Percentiles rank a stretch among this genome's conserved stretches.
phyloP scores from a whole-genome alignment of 257 asterid genomes.

The Nyctanthes arbortristis region DNA sequence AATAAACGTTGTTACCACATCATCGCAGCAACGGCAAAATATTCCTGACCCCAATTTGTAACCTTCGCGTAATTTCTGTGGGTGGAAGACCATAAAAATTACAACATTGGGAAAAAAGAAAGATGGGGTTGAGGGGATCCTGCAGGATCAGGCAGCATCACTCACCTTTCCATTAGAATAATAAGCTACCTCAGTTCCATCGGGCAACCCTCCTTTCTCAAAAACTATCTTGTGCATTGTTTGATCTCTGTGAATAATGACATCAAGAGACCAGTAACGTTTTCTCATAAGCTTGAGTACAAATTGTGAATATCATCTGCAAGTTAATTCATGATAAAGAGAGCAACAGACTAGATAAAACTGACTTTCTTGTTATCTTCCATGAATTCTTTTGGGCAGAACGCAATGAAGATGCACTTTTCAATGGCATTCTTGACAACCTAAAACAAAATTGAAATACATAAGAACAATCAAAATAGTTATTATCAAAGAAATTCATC shows the following conservation, averaged over 20 bases:
- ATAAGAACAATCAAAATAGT: background rate
- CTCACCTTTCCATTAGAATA: slow-evolving; percentile 96
- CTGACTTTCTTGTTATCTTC: slow-evolving; percentile 90
- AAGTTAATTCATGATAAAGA: background rate
- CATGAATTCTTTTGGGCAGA: slow-evolving; percentile 54
- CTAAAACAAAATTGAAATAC: slow-evolving; percentile 45
- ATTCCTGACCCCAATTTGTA: slow-evolving; percentile 87
- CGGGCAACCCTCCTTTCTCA: slow-evolving; percentile 87
- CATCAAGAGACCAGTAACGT: slow-evolving; percentile 15
- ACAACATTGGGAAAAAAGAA: slow-evolving; percentile 15
- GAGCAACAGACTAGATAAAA: slow-evolving; percentile 25
- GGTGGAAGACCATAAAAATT: slow-evolving; percentile 20
- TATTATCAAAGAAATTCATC: slow-evolving; percentile 12
- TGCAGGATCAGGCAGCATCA: slow-evolving; percentile 29
- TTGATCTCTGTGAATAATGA: slow-evolving; percentile 70
- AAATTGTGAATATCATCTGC: slow-evolving; percentile 20
- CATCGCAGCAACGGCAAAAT: slow-evolving; percentile 83
- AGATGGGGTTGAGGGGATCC: background rate
- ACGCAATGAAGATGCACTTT: slow-evolving; percentile 39
- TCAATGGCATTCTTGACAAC: slow-evolving; percentile 43
- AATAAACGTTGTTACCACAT: slow-evolving; percentile 53
- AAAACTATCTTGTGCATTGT: slow-evolving; percentile 90
- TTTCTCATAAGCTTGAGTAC: slow-evolving; percentile 13
- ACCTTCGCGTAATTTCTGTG: slow-evolving; percentile 85
- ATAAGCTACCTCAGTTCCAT: slow-evolving; percentile 91